Conservation (phyloP, 2,329 filamentous ascomycete species). For the Beauveria sp. region DNA sequence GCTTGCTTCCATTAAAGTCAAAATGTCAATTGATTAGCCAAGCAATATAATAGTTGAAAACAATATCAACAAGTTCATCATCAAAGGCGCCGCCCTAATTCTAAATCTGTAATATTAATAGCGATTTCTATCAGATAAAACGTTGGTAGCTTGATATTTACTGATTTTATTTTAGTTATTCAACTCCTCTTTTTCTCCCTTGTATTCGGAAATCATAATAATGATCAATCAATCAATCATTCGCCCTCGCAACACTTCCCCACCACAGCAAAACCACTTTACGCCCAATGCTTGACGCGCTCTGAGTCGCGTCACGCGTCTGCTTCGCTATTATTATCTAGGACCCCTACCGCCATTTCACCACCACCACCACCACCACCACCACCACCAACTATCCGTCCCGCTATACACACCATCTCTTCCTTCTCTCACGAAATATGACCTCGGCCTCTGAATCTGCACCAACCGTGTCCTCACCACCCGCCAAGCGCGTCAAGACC, state of each 20-base stretch:
- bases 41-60: too few relatives aligned
- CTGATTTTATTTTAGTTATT: too few relatives aligned
- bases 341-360: neutral
- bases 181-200: too few relatives aligned
- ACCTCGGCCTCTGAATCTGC: conserved; percentile 4
- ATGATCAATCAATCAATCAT: neutral
- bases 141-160: too few relatives aligned
- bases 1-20: too few relatives aligned
- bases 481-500: conserved; percentile 73
- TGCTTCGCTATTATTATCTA: too few relatives aligned
- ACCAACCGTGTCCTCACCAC: conserved; percentile 55
- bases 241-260: neutral
- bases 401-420: neutral
- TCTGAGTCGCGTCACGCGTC: too few relatives aligned
- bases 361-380: neutral
- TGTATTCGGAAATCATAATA: neutral
- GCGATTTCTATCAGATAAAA: too few relatives aligned
- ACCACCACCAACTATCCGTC: neutral
- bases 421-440: neutral
- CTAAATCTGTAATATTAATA: too few relatives aligned
- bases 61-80: too few relatives aligned
- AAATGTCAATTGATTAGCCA: too few relatives aligned
- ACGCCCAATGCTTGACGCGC: neutral
- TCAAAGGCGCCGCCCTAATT: too few relatives aligned
- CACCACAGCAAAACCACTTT: neutral